Percentiles rank a stretch among this genome's conserved stretches.
Conservation (phyloP, 257 asterid species). For the Perilla frutescens region DNA sequence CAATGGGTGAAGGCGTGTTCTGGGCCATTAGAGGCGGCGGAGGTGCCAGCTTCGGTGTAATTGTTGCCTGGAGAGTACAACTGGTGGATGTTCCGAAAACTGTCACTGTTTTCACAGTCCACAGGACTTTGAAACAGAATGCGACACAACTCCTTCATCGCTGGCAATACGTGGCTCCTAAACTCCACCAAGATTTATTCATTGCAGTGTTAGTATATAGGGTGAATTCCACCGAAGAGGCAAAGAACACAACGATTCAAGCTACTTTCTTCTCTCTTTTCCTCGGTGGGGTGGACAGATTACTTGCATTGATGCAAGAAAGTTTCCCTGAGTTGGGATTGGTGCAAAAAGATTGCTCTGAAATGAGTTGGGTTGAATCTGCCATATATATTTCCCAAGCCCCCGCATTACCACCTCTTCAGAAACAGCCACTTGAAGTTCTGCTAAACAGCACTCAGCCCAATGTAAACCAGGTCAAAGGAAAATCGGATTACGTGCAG, state of each 20-base stretch:
- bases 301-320: too few relatives aligned
- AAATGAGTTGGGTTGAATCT: neutral
- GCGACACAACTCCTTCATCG: conserved; percentile 18
- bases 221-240: neutral
- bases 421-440: neutral
- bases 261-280: neutral
- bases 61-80: too few relatives aligned
- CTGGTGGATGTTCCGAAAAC: neutral
- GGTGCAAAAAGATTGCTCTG: too few relatives aligned
- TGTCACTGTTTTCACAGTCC: conserved; percentile 2
- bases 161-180: conserved; percentile 33
- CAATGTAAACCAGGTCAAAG: neutral
- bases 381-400: conserved; percentile 5
- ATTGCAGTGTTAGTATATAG: neutral
- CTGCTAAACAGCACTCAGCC: neutral
- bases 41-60: too few relatives aligned
- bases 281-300: neutral
- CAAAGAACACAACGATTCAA: neutral
- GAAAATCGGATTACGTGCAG: conserved; percentile 33
- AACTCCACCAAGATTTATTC: neutral
- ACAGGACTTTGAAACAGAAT: conserved; percentile 16
- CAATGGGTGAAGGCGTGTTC: too few relatives aligned
- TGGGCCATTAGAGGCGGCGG: too few relatives aligned
- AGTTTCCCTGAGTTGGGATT: too few relatives aligned
- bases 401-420: neutral